Evolutionary conservation across 805 yeast species (phyloP).

Genomic region (Wickerhamiella domercqiae): DNA sequence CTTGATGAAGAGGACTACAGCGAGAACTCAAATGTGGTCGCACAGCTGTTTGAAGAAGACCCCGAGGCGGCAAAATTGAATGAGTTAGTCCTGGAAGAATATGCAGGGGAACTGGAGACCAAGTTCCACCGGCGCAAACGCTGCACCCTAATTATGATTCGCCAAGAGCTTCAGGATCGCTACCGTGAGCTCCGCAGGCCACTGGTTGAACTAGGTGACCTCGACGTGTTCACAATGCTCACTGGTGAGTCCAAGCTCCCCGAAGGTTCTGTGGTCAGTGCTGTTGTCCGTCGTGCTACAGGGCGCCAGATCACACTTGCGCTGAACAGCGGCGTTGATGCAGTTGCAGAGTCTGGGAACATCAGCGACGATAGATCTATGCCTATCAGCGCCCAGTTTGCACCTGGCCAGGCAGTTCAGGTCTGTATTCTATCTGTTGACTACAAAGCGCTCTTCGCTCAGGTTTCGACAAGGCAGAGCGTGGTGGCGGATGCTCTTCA

Average conservation of each 20-base stretch:
- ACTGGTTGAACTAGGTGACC: conserved; percentile 46
- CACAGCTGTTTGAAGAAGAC: conserved; percentile 52
- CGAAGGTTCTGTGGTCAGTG: conserved; percentile 61
- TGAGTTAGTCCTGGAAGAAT: conserved; percentile 76
- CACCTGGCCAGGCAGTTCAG: conserved; percentile 65
- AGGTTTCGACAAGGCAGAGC: conserved; percentile 50
- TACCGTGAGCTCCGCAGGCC: conserved; percentile 73
- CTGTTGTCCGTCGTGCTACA: conserved; percentile 48
- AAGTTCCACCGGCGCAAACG: conserved; percentile 45
- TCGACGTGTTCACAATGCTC: conserved; percentile 71
- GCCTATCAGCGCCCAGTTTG: conserved; percentile 17
- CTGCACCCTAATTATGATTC: conserved; percentile 68
- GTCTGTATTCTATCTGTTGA: conserved; percentile 61
- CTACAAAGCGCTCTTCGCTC: conserved; percentile 60
- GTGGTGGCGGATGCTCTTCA: conserved; percentile 43
- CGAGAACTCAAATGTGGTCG: conserved; percentile 67
- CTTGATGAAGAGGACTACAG: conserved; percentile 83
- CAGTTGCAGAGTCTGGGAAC: conserved; percentile 26
- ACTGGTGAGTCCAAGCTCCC: conserved; percentile 76
- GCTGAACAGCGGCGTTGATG: conserved; percentile 51
- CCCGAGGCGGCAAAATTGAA: conserved; percentile 56
- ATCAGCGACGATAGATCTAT: conserved; percentile 24
- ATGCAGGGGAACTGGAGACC: conserved; percentile 74
- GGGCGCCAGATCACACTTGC: conserved; percentile 31
- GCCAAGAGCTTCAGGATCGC: conserved; percentile 74